Conservation (phyloP, 345 rosid species). For the Arabis alpina region DNA sequence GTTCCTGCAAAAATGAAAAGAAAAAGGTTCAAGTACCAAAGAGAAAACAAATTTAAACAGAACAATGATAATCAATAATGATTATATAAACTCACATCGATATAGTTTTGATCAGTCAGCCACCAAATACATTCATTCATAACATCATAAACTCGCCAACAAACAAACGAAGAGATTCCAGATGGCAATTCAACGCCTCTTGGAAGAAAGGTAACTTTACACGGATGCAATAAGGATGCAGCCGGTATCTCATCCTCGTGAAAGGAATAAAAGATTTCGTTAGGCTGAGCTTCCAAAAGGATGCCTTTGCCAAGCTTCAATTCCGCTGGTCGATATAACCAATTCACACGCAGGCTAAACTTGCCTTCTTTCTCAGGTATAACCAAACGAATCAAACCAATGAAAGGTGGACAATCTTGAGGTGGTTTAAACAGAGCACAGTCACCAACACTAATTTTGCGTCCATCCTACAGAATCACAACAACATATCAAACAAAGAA, state of each 20-base stretch:
- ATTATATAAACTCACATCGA: conserved; percentile 64
- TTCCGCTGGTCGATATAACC: conserved; percentile 90
- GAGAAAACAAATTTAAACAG: background rate
- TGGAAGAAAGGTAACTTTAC: conserved; percentile 94
- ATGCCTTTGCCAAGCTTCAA: conserved; percentile 85
- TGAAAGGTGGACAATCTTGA: conserved; percentile 85
- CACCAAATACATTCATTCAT: conserved; percentile 79
- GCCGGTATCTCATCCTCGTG: conserved; percentile 92
- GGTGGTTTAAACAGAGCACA: conserved; percentile 91
- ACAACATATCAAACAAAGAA: background rate
- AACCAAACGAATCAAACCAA: conserved; percentile 73
- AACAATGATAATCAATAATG: background rate
- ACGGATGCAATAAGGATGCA: conserved; percentile 86
- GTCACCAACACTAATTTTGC: conserved; percentile 82
- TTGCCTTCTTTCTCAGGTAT: conserved; percentile 55
- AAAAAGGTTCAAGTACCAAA: background rate
- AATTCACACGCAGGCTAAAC: conserved; percentile 69
- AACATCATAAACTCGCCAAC: conserved; percentile 86
- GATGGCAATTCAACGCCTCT: conserved; percentile 79
- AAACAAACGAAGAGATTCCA: conserved; percentile 79
- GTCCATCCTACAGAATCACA: conserved; percentile 62
- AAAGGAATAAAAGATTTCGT: conserved; percentile 93
- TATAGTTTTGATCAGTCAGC: conserved; percentile 90
- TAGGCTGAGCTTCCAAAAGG: conserved; percentile 83
- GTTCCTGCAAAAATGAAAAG: conserved; percentile 50